Conservation (phyloP, 352 stramenopile genomes). For the Phytophthora pseudosyringae region DNA sequence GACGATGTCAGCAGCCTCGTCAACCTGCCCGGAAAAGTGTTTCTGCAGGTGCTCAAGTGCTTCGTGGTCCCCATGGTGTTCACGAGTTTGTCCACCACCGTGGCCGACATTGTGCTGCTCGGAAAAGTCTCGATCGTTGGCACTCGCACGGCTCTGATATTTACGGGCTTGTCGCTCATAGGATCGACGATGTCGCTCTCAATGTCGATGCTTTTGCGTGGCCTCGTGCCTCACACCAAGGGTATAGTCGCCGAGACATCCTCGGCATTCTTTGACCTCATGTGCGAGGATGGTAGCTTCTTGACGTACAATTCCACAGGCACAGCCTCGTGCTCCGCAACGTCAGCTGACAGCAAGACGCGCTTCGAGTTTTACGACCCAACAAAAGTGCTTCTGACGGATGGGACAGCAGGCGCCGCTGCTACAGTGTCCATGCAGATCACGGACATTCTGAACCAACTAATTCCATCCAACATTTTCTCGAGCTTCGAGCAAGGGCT, state of each 20-base stretch:
- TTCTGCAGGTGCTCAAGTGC: conserved; percentile 57
- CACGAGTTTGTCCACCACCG: conserved; percentile 60
- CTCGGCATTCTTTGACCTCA: conserved; percentile 41
- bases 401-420: conserved; percentile 24
- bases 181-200: conserved; percentile 45
- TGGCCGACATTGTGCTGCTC: conserved; percentile 70
- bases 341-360: conserved; percentile 31
- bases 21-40: conserved; percentile 49
- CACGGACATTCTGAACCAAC: conserved; percentile 56
- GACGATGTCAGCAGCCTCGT: conserved; percentile 44
- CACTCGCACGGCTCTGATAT: conserved; percentile 57
- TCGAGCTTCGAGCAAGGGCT: conserved; percentile 55
- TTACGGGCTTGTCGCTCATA: conserved; percentile 47
- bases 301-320: conserved; percentile 38
- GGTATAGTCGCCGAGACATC: conserved; percentile 16
- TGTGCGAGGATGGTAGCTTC: conserved; percentile 50
- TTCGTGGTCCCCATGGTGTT: conserved; percentile 77
- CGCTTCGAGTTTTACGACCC: conserved; percentile 58
- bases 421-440: conserved; percentile 60
- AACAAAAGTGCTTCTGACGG: conserved; percentile 34
- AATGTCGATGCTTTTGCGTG: conserved; percentile 51
- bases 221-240: conserved; percentile 34
- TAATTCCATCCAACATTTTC: conserved; percentile 69
- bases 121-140: conserved; percentile 70
- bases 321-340: conserved; percentile 31